A percentile compares a stretch with the other conserved stretches of the same genome.
phyloP scores from a whole-genome alignment of 2,329 filamentous ascomycete species.

The Fusarium protoensiforme region DNA sequence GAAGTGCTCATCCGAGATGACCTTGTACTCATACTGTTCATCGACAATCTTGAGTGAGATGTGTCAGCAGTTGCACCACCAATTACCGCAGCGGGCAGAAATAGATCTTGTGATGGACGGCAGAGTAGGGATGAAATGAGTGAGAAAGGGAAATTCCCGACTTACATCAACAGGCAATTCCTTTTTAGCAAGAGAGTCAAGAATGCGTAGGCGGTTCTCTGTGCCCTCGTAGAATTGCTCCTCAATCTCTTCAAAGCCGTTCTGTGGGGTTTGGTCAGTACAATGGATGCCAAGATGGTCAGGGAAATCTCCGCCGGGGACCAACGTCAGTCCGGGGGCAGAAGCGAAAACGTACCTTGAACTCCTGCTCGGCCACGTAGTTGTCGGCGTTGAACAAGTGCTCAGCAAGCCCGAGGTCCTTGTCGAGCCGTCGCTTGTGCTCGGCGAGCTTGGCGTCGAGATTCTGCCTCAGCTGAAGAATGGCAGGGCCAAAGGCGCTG shows the following conservation, averaged over 20 bases:
- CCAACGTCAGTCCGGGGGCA: conserved; percentile 30
- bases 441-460: conserved; percentile 47
- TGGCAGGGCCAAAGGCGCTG: conserved; percentile 63
- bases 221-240: conserved; percentile 58
- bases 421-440: conserved; percentile 47
- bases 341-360: conserved; percentile 49
- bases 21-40: conserved; percentile 58
- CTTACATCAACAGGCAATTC: conserved; percentile 62
- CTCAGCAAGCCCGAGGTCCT: conserved; percentile 52
- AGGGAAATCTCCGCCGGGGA: conserved; percentile 34
- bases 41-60: conserved; percentile 50
- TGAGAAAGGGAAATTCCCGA: conserved; percentile 23
- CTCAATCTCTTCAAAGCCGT: conserved; percentile 51
- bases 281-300: conserved; percentile 29
- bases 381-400: conserved; percentile 49
- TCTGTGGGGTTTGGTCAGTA: conserved; percentile 44
- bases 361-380: conserved; percentile 50
- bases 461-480: conserved; percentile 57
- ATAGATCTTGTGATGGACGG: conserved; percentile 32
- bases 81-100: conserved; percentile 18
- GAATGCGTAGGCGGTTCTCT: conserved; percentile 57
- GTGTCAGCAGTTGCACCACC: conserved; percentile 32
- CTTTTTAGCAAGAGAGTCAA: conserved; percentile 56
- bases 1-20: conserved; percentile 57
- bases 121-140: conserved; percentile 15